Conservation (phyloP, 139 green algal species). For the Volvox africanus region DNA sequence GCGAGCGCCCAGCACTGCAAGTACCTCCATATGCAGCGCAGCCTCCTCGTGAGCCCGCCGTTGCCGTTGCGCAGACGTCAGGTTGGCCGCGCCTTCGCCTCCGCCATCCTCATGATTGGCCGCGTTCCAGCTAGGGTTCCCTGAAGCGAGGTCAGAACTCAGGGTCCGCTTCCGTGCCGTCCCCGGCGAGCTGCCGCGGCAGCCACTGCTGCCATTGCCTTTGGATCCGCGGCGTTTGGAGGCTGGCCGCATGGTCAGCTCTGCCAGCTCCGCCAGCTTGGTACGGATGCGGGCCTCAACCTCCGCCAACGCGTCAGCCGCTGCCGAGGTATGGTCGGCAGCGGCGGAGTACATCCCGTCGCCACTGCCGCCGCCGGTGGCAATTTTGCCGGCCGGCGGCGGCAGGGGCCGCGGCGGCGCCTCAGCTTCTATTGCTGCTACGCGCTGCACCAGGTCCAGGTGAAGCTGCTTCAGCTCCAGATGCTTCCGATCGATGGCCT, state of each 20-base stretch:
- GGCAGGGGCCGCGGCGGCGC: background rate
- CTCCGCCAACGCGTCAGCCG: constrained; percentile 1
- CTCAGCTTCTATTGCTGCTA: background rate
- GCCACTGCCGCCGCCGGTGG: background rate
- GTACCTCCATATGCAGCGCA: constrained; percentile 28
- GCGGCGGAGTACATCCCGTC: background rate
- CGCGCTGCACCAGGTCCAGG: constrained; percentile 6
- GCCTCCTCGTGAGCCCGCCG: background rate
- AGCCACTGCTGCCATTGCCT: background rate
- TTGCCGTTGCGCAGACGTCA: background rate
- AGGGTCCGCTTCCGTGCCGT: background rate
- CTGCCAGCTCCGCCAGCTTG: constrained; percentile 42
- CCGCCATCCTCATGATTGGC: background rate
- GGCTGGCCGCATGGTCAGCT: background rate
- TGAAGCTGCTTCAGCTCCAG: constrained; percentile 39
- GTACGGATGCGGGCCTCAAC: constrained; percentile 35
- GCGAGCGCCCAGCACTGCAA: constrained; percentile 35
- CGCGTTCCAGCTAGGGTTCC: background rate
- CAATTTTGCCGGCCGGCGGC: background rate
- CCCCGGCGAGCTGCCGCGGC: background rate
- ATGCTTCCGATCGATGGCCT: constrained; percentile 31
- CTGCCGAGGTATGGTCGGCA: background rate
- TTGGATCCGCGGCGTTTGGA: background rate
- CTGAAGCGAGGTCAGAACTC: background rate
- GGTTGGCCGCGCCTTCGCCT: background rate